Evolutionary conservation across 2,329 filamentous ascomycete species (phyloP), one percentile per base, ranked within the genome.

Genomic region (Calycina marina): DNA sequence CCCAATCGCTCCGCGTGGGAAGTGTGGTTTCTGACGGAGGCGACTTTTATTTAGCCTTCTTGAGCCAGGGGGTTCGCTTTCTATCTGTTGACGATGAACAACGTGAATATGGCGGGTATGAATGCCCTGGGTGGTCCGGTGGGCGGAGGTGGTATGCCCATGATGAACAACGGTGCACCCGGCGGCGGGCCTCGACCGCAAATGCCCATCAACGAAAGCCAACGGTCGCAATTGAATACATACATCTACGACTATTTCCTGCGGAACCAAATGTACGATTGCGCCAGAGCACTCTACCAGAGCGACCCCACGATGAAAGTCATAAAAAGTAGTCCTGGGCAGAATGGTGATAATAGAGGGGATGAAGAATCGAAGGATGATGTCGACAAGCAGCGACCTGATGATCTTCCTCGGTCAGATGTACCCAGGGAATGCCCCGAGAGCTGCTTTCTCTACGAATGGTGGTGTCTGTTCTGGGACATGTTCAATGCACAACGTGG

Each of bases 391-490:
- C 86, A 88, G 53, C 67, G 79, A 26, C 81, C 82, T 1, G 71
- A 77, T 36, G 85, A 93, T 50, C 67, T 96, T 24, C 88, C 88
- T 4, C 66, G 71, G 5, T 77, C 84, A 9, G 74, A 73, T 40
- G 62, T 84, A 4, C 73, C 76, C 9, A 67, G 64, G 52, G 68
- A 69, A 30, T 64, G 65, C 39, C 68, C 68, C 34, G 79, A 78
- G 48, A 80, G 71, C 40, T 83, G 82, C 15, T 96, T 98, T 50
- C 65, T 98, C n/a, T 79, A 84, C 46, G 90, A 96, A 50, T 98
- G 90, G 90, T 98, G 92, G 63, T 83, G 77, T 51, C 69, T 94
- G 32, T 98, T 98, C 56, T 96, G 85, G 85, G 90, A 98, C 50
- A 84, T 96, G 46, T 92, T 81, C 57, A 75, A 75, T 51, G 83